Percentiles rank a stretch among this genome's conserved stretches.
phyloP scores from a whole-genome alignment of 2,329 filamentous ascomycete genomes.

The Diplocarpon mali region DNA sequence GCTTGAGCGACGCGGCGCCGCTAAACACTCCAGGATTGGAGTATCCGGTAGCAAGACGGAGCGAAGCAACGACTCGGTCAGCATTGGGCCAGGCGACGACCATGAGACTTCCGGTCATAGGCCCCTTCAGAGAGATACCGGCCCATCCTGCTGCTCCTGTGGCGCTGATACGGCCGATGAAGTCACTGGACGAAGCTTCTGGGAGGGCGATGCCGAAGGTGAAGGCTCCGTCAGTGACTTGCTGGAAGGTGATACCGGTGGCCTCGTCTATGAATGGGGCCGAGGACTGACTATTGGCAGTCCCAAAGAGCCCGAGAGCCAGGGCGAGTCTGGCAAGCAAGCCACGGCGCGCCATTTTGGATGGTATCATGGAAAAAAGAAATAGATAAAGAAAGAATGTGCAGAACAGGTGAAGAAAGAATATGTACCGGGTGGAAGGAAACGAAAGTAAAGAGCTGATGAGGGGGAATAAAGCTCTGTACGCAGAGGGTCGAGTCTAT shows the following conservation, averaged over 20 bases:
- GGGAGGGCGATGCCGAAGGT: conserved; percentile 3
- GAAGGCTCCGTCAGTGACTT: neutral
- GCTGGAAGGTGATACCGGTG: conserved; percentile 4
- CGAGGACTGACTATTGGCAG: neutral
- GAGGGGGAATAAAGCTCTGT: too few relatives aligned
- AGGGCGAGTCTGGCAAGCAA: too few relatives aligned
- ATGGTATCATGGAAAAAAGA: too few relatives aligned
- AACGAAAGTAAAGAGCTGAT: too few relatives aligned
- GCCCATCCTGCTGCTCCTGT: conserved; percentile 32
- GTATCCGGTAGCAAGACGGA: conserved; percentile 20
- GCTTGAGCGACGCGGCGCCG: neutral
- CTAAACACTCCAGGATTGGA: neutral
- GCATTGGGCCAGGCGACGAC: conserved; percentile 39
- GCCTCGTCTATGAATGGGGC: neutral
- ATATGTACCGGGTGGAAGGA: too few relatives aligned
- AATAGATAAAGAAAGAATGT: too few relatives aligned
- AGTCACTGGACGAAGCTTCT: neutral
- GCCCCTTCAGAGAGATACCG: conserved; percentile 34
- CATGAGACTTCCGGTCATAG: conserved; percentile 37
- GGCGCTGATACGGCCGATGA: conserved; percentile 3
- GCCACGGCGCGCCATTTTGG: too few relatives aligned
- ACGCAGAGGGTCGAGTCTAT: too few relatives aligned
- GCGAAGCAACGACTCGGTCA: conserved; percentile 31
- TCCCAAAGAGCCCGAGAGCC: too few relatives aligned
- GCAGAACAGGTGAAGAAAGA: too few relatives aligned